Conservation (phyloP, 306 rosid genomes). For the Castanospermum australe region DNA sequence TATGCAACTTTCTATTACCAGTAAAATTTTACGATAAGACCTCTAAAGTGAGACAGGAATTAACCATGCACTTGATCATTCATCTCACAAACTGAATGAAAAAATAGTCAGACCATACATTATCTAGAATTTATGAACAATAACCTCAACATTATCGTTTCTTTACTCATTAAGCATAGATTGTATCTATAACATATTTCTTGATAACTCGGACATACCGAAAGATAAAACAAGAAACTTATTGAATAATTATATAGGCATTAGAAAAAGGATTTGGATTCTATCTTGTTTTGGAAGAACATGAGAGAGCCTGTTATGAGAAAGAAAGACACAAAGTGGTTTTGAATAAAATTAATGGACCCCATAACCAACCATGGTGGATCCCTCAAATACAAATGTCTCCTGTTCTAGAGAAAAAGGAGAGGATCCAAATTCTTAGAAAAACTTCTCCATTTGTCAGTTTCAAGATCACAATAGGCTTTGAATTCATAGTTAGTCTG, state of each 20-base stretch:
- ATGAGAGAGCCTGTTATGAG: too few species aligned
- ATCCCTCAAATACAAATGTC: too few species aligned
- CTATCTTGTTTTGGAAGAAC: too few species aligned
- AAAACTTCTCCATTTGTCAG: not conserved
- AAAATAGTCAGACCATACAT: too few species aligned
- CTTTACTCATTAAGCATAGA: not conserved
- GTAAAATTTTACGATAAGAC: not conserved
- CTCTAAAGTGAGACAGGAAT: not conserved
- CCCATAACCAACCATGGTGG: too few species aligned
- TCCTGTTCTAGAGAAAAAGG: too few species aligned
- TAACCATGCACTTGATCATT: not conserved
- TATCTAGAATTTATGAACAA: not conserved
- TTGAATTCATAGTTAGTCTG: not conserved
- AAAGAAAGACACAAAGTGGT: too few species aligned
- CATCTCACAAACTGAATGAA: not conserved
- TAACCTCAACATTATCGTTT: not conserved
- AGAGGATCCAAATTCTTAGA: too few species aligned
- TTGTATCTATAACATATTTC: not conserved
- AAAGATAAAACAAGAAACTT: not conserved
- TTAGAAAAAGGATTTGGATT: too few species aligned
- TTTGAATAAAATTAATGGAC: too few species aligned
- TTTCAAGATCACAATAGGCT: not conserved
- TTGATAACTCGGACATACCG: not conserved
- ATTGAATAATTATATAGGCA: not conserved
- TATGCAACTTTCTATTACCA: not conserved